A percentile compares a stretch with the other conserved stretches of the same genome.
These are phyloP conservation scores for Fonsecaea nubica DNA, from an alignment of 2,329 filamentous ascomycete species.

Conservation along the genomic window DNA sequence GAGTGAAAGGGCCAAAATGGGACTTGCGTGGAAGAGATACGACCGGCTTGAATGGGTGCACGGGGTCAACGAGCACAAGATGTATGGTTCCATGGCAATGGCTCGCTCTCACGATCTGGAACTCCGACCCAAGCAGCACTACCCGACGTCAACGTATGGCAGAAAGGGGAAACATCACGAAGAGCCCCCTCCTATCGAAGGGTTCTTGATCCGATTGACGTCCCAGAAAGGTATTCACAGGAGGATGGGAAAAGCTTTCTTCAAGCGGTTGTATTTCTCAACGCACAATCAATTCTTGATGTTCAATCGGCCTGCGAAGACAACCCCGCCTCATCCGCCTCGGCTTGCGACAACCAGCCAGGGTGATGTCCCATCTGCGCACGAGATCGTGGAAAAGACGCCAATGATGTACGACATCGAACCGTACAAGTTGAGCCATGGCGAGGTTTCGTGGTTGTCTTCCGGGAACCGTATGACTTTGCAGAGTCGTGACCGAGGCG, in stretches of 20 bases:
- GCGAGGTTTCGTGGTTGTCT: constrained; percentile 63
- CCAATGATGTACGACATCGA: constrained; percentile 68
- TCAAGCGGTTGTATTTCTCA: constrained; percentile 70
- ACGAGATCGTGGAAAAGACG: constrained; percentile 62
- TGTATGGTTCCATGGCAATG: constrained; percentile 74
- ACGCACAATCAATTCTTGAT: constrained; percentile 68
- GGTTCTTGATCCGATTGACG: constrained; percentile 69
- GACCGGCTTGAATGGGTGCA: constrained; percentile 73
- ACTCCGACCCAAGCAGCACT: constrained; percentile 69
- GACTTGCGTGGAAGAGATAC: constrained; percentile 72
- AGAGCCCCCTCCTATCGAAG: constrained; percentile 69
- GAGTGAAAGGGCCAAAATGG: constrained; percentile 64
- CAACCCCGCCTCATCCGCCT: constrained; percentile 65
- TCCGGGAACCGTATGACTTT: constrained; percentile 54
- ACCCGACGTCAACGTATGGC: constrained; percentile 58
- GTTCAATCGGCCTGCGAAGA: constrained; percentile 67
- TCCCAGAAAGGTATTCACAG: constrained; percentile 67
- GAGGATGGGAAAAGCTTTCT: constrained; percentile 66
- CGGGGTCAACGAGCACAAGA: constrained; percentile 69
- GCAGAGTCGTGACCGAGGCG: constrained; percentile 63
- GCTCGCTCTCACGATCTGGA: constrained; percentile 70
- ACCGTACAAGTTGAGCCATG: constrained; percentile 64
- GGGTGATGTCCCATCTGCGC: constrained; percentile 59
- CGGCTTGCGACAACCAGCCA: constrained; percentile 54
- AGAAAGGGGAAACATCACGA: constrained; percentile 50